phyloP scores from a whole-genome alignment of 208 protist genomes.

The Trypanosoma scelopori region DNA sequence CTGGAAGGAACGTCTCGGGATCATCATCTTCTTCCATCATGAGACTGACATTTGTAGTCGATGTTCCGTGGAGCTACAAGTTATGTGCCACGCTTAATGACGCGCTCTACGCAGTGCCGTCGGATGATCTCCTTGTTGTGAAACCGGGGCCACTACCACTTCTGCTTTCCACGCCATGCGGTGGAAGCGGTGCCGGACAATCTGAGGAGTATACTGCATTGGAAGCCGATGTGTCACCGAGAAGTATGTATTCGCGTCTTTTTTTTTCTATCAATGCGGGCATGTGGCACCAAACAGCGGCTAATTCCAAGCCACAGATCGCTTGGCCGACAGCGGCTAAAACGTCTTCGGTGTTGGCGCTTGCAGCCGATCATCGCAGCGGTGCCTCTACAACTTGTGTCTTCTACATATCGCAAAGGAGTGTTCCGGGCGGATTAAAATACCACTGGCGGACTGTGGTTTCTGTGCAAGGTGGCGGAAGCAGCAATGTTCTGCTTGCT shows the following conservation, averaged over 20 bases:
- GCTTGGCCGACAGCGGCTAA: conserved; percentile 12
- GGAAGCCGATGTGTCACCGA: conserved; percentile 2
- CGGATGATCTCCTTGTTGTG: conserved; percentile 19
- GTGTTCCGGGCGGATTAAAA: background rate
- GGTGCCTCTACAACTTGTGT: conserved; percentile 42
- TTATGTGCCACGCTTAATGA: conserved; percentile 44
- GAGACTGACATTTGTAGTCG: conserved; percentile 37
- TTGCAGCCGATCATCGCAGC: conserved; percentile 23
- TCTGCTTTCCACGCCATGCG: conserved; percentile 13
- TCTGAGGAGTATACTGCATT: background rate
- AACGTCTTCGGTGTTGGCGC: conserved; percentile 27
- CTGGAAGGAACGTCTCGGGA: background rate
- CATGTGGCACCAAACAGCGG: conserved; percentile 10
- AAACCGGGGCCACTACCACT: conserved; percentile 9
- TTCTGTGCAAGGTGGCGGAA: background rate
- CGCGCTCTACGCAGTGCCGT: conserved; percentile 48
- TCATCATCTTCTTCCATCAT: conserved; percentile 4
- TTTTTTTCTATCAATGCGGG: conserved; percentile 24
- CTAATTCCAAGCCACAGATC: conserved; percentile 9
- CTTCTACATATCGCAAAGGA: conserved; percentile 39
- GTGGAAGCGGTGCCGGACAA: conserved; percentile 15
- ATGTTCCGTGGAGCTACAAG: conserved; percentile 43
- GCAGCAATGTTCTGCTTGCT: conserved; percentile 8
- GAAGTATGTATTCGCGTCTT: conserved; percentile 2
- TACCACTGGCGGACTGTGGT: conserved; percentile 9